These are phyloP conservation scores for Starmera amethionina DNA, from an alignment of 805 yeast genomes.

Conservation along the genomic window DNA sequence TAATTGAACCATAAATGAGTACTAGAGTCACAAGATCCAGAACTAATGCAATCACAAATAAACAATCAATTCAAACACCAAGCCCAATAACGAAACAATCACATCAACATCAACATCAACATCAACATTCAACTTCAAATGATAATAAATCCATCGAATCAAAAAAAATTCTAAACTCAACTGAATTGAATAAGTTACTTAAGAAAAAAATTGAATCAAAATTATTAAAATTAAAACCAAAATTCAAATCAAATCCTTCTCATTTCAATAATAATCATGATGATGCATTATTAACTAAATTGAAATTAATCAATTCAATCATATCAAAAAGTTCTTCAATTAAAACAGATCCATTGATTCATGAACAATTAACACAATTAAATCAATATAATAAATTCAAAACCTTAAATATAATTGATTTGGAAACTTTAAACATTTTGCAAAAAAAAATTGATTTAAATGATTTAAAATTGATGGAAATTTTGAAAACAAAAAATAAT, in stretches of 20 bases:
- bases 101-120: not conserved
- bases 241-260: not conserved
- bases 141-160: not conserved
- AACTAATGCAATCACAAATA: not conserved
- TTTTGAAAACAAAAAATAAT: no score
- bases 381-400: no score
- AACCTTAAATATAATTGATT: no score
- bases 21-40: not conserved
- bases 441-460: no score
- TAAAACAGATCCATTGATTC: no score
- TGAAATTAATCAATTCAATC: no score
- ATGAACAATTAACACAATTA: no score
- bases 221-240: not conserved
- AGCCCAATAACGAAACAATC: not conserved
- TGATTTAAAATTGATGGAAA: no score
- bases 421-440: no score
- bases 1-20: not conserved
- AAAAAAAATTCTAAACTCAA: not conserved
- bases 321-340: no score
- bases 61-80: not conserved
- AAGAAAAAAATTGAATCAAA: not conserved
- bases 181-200: not conserved
- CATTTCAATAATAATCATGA: no score
- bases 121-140: not conserved
- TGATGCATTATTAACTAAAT: no score